Evolutionary conservation across 176 grass and related monocot species (phyloP).

Genomic region (Lolium rigidum): DNA sequence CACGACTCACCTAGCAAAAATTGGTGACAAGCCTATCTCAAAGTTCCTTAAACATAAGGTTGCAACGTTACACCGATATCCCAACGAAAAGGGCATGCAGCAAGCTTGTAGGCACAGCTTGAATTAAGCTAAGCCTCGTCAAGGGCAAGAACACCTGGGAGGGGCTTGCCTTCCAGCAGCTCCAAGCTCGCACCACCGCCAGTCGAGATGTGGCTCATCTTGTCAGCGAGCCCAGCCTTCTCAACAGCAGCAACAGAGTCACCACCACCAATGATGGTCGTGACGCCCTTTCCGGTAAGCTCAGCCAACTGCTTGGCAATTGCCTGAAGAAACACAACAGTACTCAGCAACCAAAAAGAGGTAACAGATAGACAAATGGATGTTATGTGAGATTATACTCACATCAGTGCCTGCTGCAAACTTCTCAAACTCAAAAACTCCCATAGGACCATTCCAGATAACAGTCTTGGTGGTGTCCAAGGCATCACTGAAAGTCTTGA

Average conservation of each 20-base stretch:
- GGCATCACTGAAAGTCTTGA: conserved; percentile 67
- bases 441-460: conserved; percentile 98
- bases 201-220: conserved; percentile 99
- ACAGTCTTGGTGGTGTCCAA: conserved; percentile 68
- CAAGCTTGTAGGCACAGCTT: background rate
- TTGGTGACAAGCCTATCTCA: conserved; percentile 53
- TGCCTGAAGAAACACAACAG: conserved; percentile 43
- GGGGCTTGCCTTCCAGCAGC: conserved; percentile 87
- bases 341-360: background rate
- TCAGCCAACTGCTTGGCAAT: conserved; percentile 95
- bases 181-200: conserved; percentile 94
- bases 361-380: background rate
- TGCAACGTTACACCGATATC: conserved; percentile 40
- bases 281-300: conserved; percentile 70
- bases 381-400: background rate
- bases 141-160: conserved; percentile 93
- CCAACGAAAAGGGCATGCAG: conserved; percentile 27
- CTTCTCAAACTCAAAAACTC: conserved; percentile 97
- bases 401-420: conserved; percentile 92
- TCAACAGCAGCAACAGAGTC: conserved; percentile 96
- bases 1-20: conserved; percentile 59
- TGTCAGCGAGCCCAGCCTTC: conserved; percentile 87
- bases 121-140: conserved; percentile 71
- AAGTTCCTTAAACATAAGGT: conserved; percentile 39
- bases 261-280: conserved; percentile 92